phyloP scores from a whole-genome alignment of 805 yeast genomes.

The Priceomyces haplophilus region DNA sequence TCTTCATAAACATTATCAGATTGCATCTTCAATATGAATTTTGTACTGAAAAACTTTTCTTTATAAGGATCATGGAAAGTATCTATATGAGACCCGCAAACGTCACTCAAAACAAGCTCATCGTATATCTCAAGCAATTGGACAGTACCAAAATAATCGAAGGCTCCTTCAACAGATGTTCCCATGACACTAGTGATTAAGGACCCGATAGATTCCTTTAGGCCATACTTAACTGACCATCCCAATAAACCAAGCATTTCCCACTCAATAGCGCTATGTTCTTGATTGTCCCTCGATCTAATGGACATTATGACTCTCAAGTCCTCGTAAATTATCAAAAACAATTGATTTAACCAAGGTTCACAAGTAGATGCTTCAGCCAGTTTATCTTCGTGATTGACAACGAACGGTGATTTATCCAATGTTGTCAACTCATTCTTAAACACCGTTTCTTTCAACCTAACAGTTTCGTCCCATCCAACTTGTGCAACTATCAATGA shows the following conservation, averaged over 20 bases:
- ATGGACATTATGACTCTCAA: constrained; percentile 26
- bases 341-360: constrained; percentile 74
- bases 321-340: constrained; percentile 68
- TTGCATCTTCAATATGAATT: constrained; percentile 26
- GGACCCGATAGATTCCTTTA: constrained; percentile 35
- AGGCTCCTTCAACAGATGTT: constrained; percentile 49
- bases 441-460: constrained; percentile 66
- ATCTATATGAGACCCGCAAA: constrained; percentile 30
- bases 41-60: constrained; percentile 27
- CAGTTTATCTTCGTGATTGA: constrained; percentile 20
- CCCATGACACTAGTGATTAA: constrained; percentile 49
- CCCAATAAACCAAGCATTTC: constrained; percentile 62
- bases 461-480: constrained; percentile 82
- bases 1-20: constrained; percentile 17
- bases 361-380: constrained; percentile 48
- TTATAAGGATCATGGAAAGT: constrained; percentile 26
- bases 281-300: constrained; percentile 18
- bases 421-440: constrained; percentile 23
- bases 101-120: constrained; percentile 37
- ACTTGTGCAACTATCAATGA: constrained; percentile 61
- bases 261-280: constrained; percentile 71
- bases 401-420: constrained; percentile 13
- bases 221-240: constrained; percentile 39
- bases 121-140: constrained; percentile 49
- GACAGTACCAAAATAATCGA: constrained; percentile 57